Percentiles rank a stretch among this genome's conserved stretches.
Conservation (phyloP, 768 basidiomycete species). For the Suillus decipiens region DNA sequence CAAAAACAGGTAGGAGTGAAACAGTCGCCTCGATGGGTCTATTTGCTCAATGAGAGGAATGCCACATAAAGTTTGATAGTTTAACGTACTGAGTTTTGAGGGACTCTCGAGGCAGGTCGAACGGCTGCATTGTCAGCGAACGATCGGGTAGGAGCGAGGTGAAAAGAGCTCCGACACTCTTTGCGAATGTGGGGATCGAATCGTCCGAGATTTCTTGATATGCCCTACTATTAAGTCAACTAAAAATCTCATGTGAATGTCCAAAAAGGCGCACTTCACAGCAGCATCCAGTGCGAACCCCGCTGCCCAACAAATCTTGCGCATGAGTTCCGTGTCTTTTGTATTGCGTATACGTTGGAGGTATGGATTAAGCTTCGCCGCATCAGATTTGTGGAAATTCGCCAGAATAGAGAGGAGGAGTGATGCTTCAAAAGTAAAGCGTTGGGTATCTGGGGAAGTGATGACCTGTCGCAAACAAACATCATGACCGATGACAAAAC, state of each 20-base stretch:
- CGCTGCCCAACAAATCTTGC: conserved; percentile 57
- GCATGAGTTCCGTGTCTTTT: conserved; percentile 52
- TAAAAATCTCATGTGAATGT: neutral
- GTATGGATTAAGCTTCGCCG: conserved; percentile 68
- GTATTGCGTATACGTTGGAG: conserved; percentile 52
- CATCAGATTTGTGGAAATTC: conserved; percentile 74
- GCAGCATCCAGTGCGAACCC: conserved; percentile 52
- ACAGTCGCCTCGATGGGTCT: conserved; percentile 67
- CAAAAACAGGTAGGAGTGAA: conserved; percentile 59
- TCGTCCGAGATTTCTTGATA: conserved; percentile 61
- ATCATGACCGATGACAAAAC: neutral
- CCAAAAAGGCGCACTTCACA: conserved; percentile 44
- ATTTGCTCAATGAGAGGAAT: conserved; percentile 10
- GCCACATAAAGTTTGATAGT: neutral
- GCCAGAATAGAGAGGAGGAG: conserved; percentile 63
- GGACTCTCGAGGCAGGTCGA: conserved; percentile 50
- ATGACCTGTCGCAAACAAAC: conserved; percentile 44
- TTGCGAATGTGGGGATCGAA: conserved; percentile 47
- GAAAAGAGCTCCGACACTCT: conserved; percentile 54
- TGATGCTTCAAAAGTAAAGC: conserved; percentile 59
- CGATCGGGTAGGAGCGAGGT: conserved; percentile 56
- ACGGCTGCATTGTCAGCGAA: conserved; percentile 46
- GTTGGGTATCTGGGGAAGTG: conserved; percentile 53
- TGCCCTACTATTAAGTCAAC: conserved; percentile 36
- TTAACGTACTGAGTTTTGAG: conserved; percentile 57